Evolutionary conservation across 2,329 filamentous ascomycete species (phyloP).

Genomic region (Nigrospora osmanthi): DNA sequence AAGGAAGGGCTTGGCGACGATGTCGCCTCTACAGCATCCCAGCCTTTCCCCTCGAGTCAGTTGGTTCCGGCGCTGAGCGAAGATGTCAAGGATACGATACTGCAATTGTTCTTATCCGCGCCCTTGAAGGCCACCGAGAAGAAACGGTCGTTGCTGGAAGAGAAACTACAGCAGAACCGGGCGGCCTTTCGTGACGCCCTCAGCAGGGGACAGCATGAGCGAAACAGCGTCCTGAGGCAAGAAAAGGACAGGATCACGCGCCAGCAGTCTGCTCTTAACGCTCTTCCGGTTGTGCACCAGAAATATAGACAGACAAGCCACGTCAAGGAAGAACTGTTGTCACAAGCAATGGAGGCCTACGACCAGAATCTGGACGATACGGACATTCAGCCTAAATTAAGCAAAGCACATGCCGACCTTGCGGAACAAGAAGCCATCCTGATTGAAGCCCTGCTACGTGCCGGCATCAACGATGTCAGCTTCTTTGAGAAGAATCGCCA

Average conservation of each 20-base stretch:
- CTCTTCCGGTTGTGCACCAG: constrained; percentile 31
- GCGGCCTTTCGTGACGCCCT: constrained; percentile 39
- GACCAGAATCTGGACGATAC: constrained; percentile 42
- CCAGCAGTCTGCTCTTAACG: constrained; percentile 35
- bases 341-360: constrained; percentile 41
- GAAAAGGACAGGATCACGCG: constrained; percentile 39
- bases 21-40: not conserved
- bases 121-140: constrained; percentile 22
- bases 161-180: constrained; percentile 37
- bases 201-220: constrained; percentile 35
- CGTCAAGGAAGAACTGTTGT: constrained; percentile 36
- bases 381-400: constrained; percentile 40
- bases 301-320: constrained; percentile 31
- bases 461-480: constrained; percentile 34
- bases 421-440: constrained; percentile 34
- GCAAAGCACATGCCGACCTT: constrained; percentile 37
- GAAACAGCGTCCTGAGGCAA: constrained; percentile 36
- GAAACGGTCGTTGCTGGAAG: constrained; percentile 29
- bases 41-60: constrained; percentile 7
- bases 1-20: not conserved
- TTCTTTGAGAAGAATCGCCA: constrained; percentile 25
- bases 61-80: constrained; percentile 13
- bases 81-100: constrained; percentile 23
- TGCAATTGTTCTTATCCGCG: constrained; percentile 24
- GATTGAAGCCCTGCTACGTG: constrained; percentile 30